These are phyloP conservation scores for Aspergillus novofumigatus DNA, from an alignment of 2,329 filamentous ascomycete species.

Conservation along the genomic window DNA sequence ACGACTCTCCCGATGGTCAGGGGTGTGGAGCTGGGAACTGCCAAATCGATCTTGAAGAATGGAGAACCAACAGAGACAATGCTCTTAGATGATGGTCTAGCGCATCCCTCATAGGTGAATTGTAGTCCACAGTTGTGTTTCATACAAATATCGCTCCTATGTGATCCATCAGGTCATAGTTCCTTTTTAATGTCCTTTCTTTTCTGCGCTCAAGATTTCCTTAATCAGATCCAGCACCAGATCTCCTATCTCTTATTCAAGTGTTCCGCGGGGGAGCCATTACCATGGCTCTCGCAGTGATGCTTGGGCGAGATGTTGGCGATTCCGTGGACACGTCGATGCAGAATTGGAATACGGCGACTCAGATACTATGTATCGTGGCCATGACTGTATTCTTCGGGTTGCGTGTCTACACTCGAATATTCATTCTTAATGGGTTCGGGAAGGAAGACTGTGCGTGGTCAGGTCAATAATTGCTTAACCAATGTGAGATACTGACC, in stretches of 20 bases:
- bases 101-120: background rate
- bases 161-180: background rate
- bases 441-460: constrained; percentile 25
- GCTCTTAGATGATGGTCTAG: background rate
- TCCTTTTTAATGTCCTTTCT: background rate
- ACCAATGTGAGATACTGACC: background rate
- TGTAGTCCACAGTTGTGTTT: background rate
- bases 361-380: constrained; percentile 25
- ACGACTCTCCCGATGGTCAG: background rate
- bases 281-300: constrained; percentile 3
- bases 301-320: constrained; percentile 7
- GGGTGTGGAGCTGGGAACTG: background rate
- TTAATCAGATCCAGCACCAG: background rate
- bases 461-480: background rate
- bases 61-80: background rate
- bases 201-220: background rate
- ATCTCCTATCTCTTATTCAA: background rate
- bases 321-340: constrained; percentile 15
- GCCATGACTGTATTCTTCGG: constrained; percentile 23
- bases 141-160: background rate
- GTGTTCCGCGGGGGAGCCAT: background rate
- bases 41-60: background rate
- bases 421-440: constrained; percentile 20
- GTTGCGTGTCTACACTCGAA: constrained; percentile 21
- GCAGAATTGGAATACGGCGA: constrained; percentile 23